A percentile compares a stretch with the other conserved stretches of the same genome.
phyloP scores from a whole-genome alignment of 768 basidiomycete species.

The Cystobasidium onofrii region DNA sequence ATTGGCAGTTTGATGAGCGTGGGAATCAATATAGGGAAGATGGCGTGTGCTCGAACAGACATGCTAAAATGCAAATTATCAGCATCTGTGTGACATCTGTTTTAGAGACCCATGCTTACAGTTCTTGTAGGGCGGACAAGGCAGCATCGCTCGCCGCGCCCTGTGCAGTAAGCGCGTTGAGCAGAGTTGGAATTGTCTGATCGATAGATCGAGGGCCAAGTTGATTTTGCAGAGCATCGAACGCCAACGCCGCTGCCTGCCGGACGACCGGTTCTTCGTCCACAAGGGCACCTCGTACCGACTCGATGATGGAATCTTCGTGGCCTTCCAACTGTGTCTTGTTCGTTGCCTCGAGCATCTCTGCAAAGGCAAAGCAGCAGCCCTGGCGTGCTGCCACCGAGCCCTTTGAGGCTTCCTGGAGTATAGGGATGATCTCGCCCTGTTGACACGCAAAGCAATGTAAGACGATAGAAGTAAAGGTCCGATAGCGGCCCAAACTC shows the following conservation, averaged over 20 bases:
- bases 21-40: constrained; percentile 94
- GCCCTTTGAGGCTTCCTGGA: constrained; percentile 53
- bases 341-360: constrained; percentile 80
- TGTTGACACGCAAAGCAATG: not conserved
- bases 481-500: too few species aligned
- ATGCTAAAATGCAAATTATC: constrained; percentile 25
- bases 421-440: constrained; percentile 68
- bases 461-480: too few species aligned
- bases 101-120: constrained; percentile 56
- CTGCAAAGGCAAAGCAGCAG: constrained; percentile 75
- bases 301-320: constrained; percentile 66
- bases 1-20: constrained; percentile 83
- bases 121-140: constrained; percentile 80
- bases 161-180: constrained; percentile 86
- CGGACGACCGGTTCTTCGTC: constrained; percentile 80
- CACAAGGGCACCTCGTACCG: constrained; percentile 75
- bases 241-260: constrained; percentile 74
- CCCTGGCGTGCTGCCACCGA: constrained; percentile 58
- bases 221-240: constrained; percentile 86
- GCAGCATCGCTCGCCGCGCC: constrained; percentile 93
- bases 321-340: constrained; percentile 77
- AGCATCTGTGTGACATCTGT: not conserved
- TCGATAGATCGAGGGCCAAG: constrained; percentile 88
- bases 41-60: constrained; percentile 82
- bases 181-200: constrained; percentile 85